Base-by-base conservation (phyloP, 2,329 filamentous ascomycete genomes). In the Teratosphaeria epicoccoides region DNA sequence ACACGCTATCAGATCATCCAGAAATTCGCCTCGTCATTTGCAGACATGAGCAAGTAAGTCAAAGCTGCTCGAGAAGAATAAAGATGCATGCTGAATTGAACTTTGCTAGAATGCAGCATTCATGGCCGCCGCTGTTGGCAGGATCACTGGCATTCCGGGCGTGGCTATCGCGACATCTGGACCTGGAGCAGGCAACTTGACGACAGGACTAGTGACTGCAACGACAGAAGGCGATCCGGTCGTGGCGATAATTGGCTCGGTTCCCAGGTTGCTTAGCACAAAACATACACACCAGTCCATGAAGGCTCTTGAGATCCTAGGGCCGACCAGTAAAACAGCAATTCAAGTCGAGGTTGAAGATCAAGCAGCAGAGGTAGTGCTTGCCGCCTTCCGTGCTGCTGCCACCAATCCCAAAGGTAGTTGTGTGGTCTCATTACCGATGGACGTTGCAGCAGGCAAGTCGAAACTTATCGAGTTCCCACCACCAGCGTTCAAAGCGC, bases 211-310 rank as follows among this genome's bases (percentile, higher is more conserved):
- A 7, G 66, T 73, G 6, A 76, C 73, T 2, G 73, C 73, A 23
- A 76, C 70, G 4, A 74, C 73, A 6, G 73, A 75, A 58, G 71
- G 72, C 14, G 69, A 73, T 47, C 73, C 73, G 1, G 68, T 76
- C 6, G 71, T 76, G 10, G 73, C 73, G n/a, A 67, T 76, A 37
- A 68, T 74, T n/a, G 73, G 73, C 40, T 71, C 68, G 43, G 73
- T 76, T 12, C 71, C 71, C 29, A 64, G 73, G 40, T 57, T 66
- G 17, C 69, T 74, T 57, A 70, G 66, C 49, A 69, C 70, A 20
- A 72, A 73, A 58, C 68, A 71, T 51, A 76, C 73, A 1, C 73
- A 76, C 57, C 73, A 76, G 57, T 71, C 68, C 26, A 70, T 76
- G 63, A 68, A 67, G 49, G 68, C 70, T 1, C 59, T 73, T 25